A percentile compares a stretch with the other conserved stretches of the same genome.
Evolutionary conservation across 164 flowering plant genomes (phyloP).

Genomic region (Nymphaea thermarum): DNA sequence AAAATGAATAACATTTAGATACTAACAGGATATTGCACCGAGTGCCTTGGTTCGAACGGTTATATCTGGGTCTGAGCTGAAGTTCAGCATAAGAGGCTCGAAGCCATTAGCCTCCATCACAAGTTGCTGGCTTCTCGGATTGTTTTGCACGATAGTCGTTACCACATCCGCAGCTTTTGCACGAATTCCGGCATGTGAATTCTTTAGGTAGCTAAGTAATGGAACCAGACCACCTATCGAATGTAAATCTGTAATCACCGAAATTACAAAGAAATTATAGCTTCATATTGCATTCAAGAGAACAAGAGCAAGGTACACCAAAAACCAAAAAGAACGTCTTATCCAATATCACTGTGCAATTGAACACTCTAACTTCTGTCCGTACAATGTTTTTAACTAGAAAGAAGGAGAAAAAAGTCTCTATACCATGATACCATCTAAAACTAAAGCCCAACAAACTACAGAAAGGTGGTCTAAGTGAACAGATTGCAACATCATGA

Average conservation of each 20-base stretch:
- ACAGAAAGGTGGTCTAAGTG: too few relatives aligned
- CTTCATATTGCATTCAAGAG: too few relatives aligned
- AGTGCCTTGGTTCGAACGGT: conserved; percentile 76
- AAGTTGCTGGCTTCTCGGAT: conserved; percentile 79
- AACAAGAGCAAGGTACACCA: too few relatives aligned
- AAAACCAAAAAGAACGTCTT: too few relatives aligned
- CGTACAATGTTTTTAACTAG: too few relatives aligned
- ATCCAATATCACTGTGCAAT: too few relatives aligned
- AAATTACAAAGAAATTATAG: too few relatives aligned
- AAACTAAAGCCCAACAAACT: too few relatives aligned
- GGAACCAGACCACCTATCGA: conserved; percentile 90
- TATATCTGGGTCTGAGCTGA: conserved; percentile 74
- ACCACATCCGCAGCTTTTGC: conserved; percentile 98
- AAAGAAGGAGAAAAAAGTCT: too few relatives aligned
- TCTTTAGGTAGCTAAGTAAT: conserved; percentile 63
- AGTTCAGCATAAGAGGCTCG: conserved; percentile 59
- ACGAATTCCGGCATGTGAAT: conserved; percentile 63
- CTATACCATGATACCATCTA: too few relatives aligned
- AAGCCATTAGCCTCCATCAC: conserved; percentile 98
- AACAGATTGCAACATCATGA: too few relatives aligned
- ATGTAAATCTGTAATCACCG: conserved; percentile 48
- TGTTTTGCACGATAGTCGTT: conserved; percentile 89
- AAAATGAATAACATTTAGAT: not conserved
- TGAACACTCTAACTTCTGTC: too few relatives aligned
- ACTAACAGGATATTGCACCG: conserved; percentile 92